phyloP scores from a whole-genome alignment of 257 asterid genomes.

The Galeopsis tetrahit region DNA sequence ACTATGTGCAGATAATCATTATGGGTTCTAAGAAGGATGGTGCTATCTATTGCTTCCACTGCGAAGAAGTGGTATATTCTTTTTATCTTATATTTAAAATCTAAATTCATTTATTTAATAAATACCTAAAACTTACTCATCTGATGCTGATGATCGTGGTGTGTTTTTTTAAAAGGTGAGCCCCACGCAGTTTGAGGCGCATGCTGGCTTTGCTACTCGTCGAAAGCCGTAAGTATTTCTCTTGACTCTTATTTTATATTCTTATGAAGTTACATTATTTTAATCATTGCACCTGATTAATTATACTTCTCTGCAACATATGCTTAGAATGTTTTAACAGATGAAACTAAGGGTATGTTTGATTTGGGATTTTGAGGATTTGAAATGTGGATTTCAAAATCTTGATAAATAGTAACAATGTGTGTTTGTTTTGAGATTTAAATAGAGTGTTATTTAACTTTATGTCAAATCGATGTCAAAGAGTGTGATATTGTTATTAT shows the following conservation, averaged over 20 bases:
- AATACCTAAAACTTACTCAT: not conserved
- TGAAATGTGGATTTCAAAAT: too few species aligned
- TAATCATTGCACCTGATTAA: too few species aligned
- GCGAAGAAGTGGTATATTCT: constrained; percentile 72
- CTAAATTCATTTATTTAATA: not conserved
- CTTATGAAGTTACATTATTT: not conserved
- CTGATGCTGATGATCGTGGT: constrained; percentile 36
- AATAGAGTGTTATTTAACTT: too few species aligned
- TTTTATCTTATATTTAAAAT: not conserved
- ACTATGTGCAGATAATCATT: constrained; percentile 58
- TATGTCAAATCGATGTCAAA: too few species aligned
- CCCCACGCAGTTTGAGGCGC: constrained; percentile 90
- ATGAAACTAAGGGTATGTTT: not conserved
- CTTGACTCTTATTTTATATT: constrained; percentile 21
- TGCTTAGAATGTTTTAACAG: too few species aligned
- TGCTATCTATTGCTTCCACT: constrained; percentile 72
- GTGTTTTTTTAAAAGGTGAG: constrained; percentile 62
- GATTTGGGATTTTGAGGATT: too few species aligned
- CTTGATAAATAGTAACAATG: too few species aligned
- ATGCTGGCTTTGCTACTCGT: constrained; percentile 91
- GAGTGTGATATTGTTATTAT: too few species aligned
- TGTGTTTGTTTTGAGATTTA: too few species aligned
- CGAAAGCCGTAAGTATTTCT: constrained; percentile 85
- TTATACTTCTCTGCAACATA: too few species aligned
- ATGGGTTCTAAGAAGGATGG: constrained; percentile 67